Conservation (phyloP, 2,329 filamentous ascomycete species). For the Colletotrichum tanaceti region DNA sequence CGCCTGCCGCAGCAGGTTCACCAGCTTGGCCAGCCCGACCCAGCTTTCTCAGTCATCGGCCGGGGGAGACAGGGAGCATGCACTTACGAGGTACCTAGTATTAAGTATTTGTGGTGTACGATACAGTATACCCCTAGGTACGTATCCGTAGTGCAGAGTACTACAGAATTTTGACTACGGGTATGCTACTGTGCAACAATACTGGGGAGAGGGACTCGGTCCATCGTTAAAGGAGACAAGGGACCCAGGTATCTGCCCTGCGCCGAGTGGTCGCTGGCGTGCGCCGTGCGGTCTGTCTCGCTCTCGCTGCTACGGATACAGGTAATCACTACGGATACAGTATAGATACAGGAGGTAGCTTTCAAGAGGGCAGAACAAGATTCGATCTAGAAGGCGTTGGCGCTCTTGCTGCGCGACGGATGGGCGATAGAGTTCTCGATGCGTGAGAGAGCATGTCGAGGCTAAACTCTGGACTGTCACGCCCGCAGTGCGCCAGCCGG, state of each 20-base stretch:
- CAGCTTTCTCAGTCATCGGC: conserved; percentile 22
- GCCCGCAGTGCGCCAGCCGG: conserved; percentile 9
- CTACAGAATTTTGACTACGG: no score
- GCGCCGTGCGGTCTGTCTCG: no score
- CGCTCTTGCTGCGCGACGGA: conserved; percentile 7
- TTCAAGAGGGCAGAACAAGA: neutral
- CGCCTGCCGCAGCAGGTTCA: conserved; percentile 18
- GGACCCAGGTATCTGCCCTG: conserved; percentile 18
- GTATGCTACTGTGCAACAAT: conserved; percentile 29
- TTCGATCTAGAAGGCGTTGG: conserved; percentile 34
- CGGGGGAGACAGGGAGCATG: conserved; percentile 10
- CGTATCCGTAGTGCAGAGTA: no score
- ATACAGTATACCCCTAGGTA: no score
- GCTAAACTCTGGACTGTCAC: conserved; percentile 19
- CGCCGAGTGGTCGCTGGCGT: conserved; percentile 24
- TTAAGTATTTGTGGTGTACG: no score
- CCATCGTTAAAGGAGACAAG: conserved; percentile 7
- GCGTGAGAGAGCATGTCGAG: conserved; percentile 22
- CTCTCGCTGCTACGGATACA: no score
- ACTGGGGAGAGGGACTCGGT: neutral
- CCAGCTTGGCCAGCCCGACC: conserved; percentile 1
- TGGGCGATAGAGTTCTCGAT: conserved; percentile 15
- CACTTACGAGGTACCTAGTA: no score
- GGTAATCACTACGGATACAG: no score
- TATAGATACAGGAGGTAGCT: no score